These are phyloP conservation scores for Hypericum androsaemum DNA, from an alignment of 345 rosid genomes.

Conservation along the genomic window DNA sequence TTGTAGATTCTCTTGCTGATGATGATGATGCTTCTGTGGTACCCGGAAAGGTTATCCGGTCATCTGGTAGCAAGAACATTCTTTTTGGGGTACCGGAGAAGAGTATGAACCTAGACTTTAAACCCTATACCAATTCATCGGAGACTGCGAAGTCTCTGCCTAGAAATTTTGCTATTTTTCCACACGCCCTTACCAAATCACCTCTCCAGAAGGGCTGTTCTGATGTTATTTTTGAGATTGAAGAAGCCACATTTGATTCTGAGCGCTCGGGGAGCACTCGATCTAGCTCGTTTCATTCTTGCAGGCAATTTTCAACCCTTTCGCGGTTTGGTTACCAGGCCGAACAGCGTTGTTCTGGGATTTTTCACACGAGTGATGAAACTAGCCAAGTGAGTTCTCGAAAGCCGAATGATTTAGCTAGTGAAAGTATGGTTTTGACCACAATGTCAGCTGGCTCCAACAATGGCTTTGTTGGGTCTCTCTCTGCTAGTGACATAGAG, in stretches of 20 bases:
- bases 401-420: conserved; percentile 3
- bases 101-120: conserved; percentile 30
- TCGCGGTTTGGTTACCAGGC: conserved; percentile 14
- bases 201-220: conserved; percentile 38
- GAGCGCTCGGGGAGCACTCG: conserved; percentile 34
- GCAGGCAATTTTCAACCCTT: conserved; percentile 23
- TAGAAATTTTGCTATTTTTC: conserved; percentile 33
- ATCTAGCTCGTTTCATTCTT: conserved; percentile 39
- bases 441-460: conserved; percentile 17
- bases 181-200: conserved; percentile 27
- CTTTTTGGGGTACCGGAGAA: conserved; percentile 57
- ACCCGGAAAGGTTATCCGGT: conserved; percentile 21
- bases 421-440: conserved; percentile 12
- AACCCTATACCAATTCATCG: conserved; percentile 19
- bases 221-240: conserved; percentile 57
- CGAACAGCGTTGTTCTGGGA: too few relatives aligned
- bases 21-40: conserved; percentile 26
- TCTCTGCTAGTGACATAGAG: conserved; percentile 61
- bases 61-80: conserved; percentile 44
- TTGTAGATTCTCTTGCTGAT: conserved; percentile 48
- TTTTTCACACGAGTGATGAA: not conserved
- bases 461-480: conserved; percentile 20
- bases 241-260: conserved; percentile 22
- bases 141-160: conserved; percentile 42
- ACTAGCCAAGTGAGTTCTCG: conserved; percentile 11